Evolutionary conservation across 805 yeast genomes (phyloP), one percentile per base, ranked within the genome.

Genomic region (Myxozyma nipponensis): DNA sequence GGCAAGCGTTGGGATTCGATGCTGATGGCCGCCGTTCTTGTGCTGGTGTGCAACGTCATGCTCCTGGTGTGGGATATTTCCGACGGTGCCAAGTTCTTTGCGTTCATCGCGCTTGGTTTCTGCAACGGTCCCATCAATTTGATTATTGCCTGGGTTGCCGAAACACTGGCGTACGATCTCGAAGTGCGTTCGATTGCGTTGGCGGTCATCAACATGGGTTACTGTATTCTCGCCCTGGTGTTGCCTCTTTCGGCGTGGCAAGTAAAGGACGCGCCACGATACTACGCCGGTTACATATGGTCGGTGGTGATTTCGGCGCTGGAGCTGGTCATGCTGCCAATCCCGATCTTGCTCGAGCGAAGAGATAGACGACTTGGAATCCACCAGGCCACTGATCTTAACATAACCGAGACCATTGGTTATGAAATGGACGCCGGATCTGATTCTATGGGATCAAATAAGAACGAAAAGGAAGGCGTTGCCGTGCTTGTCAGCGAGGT

Each of bases 51-150:
- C 50, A 78, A 78, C 56, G 66, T 72, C 5, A 66, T 80, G 38
- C 64, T 80, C 47, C 77, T 82, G 2, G 76, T 72, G 7, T 81
- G 84, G 84, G 44, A 75, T 42, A 76, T 81, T 5, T 69, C 76
- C 1, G 77, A 77, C 56, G 62, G 73, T 4, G 81, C 78, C 4
- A 79, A 77, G 61, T 78, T 82, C 80, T 79, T 78, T 66, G 84
- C 81, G 1, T 80, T 72, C 47, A 44, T 54, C 22, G 45, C 42
- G n/a, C 49, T 50, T 18, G 59, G 59, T 10, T 41, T 47, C 17
- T 42, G 58, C 7, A 54, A 46, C 39, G 58, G 59, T 17, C 52
- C 59, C n/a, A 47, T 50, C n/a, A 54, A 53, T 28, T 30, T 56
- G 30, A 42, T 49, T 13, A 28, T 56, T 21, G 46, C 57, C 2